A percentile compares a stretch with the other conserved stretches of the same genome.
These are phyloP conservation scores for Penicillium daleae DNA, from an alignment of 495 filamentous ascomycete species.

Conservation along the genomic window DNA sequence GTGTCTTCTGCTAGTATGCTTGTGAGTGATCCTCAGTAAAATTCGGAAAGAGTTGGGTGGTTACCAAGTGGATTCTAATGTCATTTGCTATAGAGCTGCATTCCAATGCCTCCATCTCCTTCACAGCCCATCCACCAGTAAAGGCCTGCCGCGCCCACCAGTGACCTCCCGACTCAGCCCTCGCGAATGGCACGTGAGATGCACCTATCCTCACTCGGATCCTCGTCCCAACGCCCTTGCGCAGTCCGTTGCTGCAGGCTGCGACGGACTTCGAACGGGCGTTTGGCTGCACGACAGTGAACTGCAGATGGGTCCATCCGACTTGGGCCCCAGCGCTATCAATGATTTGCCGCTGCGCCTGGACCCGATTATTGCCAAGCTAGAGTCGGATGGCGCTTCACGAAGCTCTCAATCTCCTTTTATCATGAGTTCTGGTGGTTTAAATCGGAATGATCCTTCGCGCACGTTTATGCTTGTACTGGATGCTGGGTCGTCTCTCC, in stretches of 20 bases:
- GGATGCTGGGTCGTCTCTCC: slow-evolving; percentile 19
- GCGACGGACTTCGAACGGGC: slow-evolving; percentile 45
- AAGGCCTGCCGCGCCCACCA: slow-evolving; percentile 7
- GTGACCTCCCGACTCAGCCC: neutral
- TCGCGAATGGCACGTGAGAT: slow-evolving; percentile 20
- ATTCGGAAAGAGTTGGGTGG: neutral
- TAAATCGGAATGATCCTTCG: neutral
- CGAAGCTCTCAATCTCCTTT: neutral
- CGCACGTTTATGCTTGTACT: slow-evolving; percentile 22
- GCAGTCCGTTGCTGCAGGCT: slow-evolving; percentile 24
- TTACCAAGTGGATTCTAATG: neutral
- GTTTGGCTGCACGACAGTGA: slow-evolving; percentile 64
- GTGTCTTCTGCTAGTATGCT: slow-evolving; percentile 36
- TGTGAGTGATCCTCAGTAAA: slow-evolving; percentile 30
- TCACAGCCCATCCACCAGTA: slow-evolving; percentile 2
- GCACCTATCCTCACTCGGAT: slow-evolving; percentile 28
- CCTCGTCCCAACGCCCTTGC: slow-evolving; percentile 23
- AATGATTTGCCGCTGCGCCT: slow-evolving; percentile 24
- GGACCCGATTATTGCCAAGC: slow-evolving; percentile 13
- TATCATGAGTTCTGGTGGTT: neutral
- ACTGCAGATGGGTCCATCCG: slow-evolving; percentile 55
- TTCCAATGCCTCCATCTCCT: slow-evolving; percentile 24
- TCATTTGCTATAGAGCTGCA: slow-evolving; percentile 10
- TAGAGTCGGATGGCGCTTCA: slow-evolving; percentile 4
- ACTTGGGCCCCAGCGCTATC: slow-evolving; percentile 3